Evolutionary conservation across 2,329 filamentous ascomycete genomes (phyloP), one percentile per base, ranked within the genome.

Genomic region (Hypoxylon sp.): DNA sequence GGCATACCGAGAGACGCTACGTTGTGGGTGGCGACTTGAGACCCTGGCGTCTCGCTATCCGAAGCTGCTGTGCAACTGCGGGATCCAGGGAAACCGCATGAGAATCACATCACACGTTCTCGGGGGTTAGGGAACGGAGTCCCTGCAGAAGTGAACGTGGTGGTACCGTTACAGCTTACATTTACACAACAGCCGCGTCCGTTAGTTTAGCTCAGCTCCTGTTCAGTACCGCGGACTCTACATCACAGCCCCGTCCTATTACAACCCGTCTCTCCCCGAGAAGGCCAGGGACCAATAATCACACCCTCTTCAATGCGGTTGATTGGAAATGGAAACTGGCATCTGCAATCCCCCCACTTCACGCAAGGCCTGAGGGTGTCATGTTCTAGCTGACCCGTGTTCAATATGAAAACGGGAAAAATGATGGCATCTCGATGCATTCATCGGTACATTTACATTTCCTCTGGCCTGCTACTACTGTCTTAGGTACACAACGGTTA

Each of bases 21-120:
- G 15, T 43, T 15, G n/a, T n/a, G 24, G 2, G 19, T 3, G 11
- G 22, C 6, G 11, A 24, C 37, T 26, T 32, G 39, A 15, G 43
- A 24, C 20, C 44, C 20, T 15, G 19, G 28, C 39, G 43, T 43
- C 30, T 28, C 19, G 7, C 43, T 20, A 28, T 26, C 30, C 46
- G 32, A 53, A 41, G 43, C 50, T 64, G 57, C 19, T 48, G 56
- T 66, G 47, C 24, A 53, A 66, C 63, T 20, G 46, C 54, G 26
- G 56, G 56, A 51, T 43, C 44, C 46, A 43, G 59, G 43, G 58
- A 61, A 51, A 48, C 54, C 59, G 54, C 54, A 59, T 61, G 55
- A 22, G 28, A 51, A 44, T 44, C 43, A 55, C 34, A 66, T 66
- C 65, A 64, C 62, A 61, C 37, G 56, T 51, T 51, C 44, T 54